These are phyloP conservation scores for Colletotrichum tropicale DNA, from an alignment of 2,329 filamentous ascomycete species.

Conservation along the genomic window DNA sequence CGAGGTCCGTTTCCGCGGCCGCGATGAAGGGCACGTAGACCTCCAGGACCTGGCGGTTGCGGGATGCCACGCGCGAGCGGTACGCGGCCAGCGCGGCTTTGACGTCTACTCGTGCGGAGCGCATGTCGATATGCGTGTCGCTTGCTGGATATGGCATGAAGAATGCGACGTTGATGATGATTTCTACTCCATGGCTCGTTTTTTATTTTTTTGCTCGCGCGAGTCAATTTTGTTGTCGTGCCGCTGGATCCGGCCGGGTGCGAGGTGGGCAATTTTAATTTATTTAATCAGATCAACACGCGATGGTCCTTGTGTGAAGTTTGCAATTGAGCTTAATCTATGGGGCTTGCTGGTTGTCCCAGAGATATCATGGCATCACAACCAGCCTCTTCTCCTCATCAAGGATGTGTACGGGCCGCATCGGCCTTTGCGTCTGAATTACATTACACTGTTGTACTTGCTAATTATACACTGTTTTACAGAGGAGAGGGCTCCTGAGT, in stretches of 20 bases:
- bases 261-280: background rate
- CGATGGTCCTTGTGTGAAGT: background rate
- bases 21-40: background rate
- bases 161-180: background rate
- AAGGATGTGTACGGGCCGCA: background rate
- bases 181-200: background rate
- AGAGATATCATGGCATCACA: background rate
- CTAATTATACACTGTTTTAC: conserved; percentile 12
- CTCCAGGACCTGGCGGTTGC: background rate
- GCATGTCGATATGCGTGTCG: background rate
- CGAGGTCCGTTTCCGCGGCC: background rate
- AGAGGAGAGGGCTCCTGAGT: background rate
- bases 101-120: background rate
- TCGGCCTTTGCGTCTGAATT: background rate
- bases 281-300: background rate
- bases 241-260: background rate
- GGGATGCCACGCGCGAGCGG: background rate
- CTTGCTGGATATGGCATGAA: background rate
- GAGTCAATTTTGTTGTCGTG: background rate
- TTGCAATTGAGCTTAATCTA: background rate
- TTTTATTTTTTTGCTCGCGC: background rate
- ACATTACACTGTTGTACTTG: background rate
- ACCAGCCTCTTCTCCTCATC: background rate
- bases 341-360: background rate
- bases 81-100: background rate